Conservation (phyloP, 805 yeast genomes). For the Zygoascus tannicola region DNA sequence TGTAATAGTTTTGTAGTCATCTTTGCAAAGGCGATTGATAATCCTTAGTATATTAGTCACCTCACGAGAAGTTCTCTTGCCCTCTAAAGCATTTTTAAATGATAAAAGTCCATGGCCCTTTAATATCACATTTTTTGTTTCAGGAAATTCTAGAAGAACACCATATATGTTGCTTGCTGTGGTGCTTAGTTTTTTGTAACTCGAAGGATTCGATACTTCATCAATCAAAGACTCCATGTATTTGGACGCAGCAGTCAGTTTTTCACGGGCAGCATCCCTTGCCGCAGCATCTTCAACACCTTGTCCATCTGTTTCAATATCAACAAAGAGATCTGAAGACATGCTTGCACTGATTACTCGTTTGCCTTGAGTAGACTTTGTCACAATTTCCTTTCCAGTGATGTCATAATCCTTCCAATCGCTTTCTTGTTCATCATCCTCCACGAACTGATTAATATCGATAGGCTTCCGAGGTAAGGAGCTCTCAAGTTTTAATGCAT, state of each 20-base stretch:
- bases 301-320: not conserved
- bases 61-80: not conserved
- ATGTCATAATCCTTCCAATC: not conserved
- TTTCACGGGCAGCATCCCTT: not conserved
- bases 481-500: not conserved
- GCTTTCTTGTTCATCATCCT: not conserved
- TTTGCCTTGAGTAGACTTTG: not conserved
- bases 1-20: not conserved
- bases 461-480: not conserved
- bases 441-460: not conserved
- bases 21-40: not conserved
- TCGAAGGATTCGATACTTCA: not conserved
- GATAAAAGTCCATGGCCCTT: slow-evolving; percentile 19
- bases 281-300: not conserved
- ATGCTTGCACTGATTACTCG: not conserved
- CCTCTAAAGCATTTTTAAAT: slow-evolving; percentile 13
- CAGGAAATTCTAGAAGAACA: slow-evolving; percentile 12
- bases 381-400: not conserved
- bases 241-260: not conserved
- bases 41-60: not conserved
- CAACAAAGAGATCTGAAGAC: not conserved
- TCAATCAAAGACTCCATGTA: not conserved
- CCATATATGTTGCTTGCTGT: not conserved
- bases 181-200: not conserved
- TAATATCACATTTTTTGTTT: slow-evolving; percentile 12